Base-by-base conservation (phyloP, 106 monocot genomes). In the Amphibolis antarctica region DNA sequence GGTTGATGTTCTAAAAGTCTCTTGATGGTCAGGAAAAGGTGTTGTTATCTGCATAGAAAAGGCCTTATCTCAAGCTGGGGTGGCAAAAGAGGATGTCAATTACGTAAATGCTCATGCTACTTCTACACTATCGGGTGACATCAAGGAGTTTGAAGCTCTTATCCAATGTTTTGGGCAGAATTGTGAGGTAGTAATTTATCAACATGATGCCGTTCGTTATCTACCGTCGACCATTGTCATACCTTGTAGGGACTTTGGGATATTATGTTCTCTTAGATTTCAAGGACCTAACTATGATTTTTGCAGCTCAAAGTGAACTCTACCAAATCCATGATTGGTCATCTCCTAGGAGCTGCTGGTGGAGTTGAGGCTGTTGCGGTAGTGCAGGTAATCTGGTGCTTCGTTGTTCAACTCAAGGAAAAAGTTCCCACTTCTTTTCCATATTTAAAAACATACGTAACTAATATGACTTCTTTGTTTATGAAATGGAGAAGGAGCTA, bases 21-120 rank as follows among this genome's bases (percentile, higher is more conserved):
- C 10, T 63, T 31, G 53, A 36, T 53, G 1, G 12, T 28, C 73
- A 96, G 96, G 96, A 5, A 80, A 60, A 53, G 96, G 96, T 11
- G 69, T 96, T 66, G 75, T 65, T 54, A 74, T 96, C 42, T 96
- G 96, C 70, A 86, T 96, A 48, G 90, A 96, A 58, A 90, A 80
- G 51, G 89, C 96, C 44, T 67, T 96, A 61, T 60, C 74, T 63
- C 80, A 90, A 77, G 75, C 86, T 25, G 90, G 86, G 44, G 76
- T 96, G n/a, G 65, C 83, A 29, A 90, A 64, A 71, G 96, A 96
- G 74, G 90, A 90, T 62, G 78, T 96, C 27, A 96, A 96, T 68
- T 96, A 96, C 69, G 78, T 96, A 28, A 96, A 96, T 86, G 96
- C 96, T 49, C 96, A 96, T 79, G 96, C 96, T 65, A 96, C 96